Evolutionary conservation across 495 filamentous ascomycete genomes (phyloP).

Genomic region (Hypoxylon fuscum): DNA sequence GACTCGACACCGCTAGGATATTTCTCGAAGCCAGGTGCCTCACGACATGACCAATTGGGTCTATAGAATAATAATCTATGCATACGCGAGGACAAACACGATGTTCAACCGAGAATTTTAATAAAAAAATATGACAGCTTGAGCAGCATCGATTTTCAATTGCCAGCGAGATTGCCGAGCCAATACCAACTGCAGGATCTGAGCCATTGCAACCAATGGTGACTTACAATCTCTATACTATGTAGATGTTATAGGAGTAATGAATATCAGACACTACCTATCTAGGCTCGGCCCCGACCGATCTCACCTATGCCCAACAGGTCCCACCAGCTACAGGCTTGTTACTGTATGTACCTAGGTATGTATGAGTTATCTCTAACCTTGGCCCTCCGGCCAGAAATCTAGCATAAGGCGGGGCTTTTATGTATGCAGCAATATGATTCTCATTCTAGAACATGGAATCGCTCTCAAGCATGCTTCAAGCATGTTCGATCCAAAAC

Average conservation of each 20-base stretch:
- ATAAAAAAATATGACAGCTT: too few relatives aligned
- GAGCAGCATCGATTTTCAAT: too few relatives aligned
- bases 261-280: slow-evolving; percentile 12
- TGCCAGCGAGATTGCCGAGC: slow-evolving; percentile 35
- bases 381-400: not conserved
- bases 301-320: not conserved
- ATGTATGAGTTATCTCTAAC: not conserved
- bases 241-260: slow-evolving; percentile 6
- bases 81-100: too few relatives aligned
- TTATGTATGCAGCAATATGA: not conserved
- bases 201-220: slow-evolving; percentile 14
- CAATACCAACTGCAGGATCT: slow-evolving; percentile 25
- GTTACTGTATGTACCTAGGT: not conserved
- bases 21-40: too few relatives aligned
- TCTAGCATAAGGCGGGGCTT: slow-evolving; percentile 2
- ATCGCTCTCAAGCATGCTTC: not conserved
- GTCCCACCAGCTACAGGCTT: slow-evolving; percentile 7
- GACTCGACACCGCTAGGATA: too few relatives aligned
- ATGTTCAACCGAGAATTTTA: too few relatives aligned
- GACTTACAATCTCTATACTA: not conserved
- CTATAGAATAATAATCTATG: too few relatives aligned
- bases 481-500: slow-evolving; percentile 3
- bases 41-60: too few relatives aligned
- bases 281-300: slow-evolving; percentile 17
- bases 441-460: not conserved